A percentile compares a stretch with the other conserved stretches of the same genome.
Evolutionary conservation across 352 stramenopile species (phyloP).

Genomic region (Pythium rishiriense): DNA sequence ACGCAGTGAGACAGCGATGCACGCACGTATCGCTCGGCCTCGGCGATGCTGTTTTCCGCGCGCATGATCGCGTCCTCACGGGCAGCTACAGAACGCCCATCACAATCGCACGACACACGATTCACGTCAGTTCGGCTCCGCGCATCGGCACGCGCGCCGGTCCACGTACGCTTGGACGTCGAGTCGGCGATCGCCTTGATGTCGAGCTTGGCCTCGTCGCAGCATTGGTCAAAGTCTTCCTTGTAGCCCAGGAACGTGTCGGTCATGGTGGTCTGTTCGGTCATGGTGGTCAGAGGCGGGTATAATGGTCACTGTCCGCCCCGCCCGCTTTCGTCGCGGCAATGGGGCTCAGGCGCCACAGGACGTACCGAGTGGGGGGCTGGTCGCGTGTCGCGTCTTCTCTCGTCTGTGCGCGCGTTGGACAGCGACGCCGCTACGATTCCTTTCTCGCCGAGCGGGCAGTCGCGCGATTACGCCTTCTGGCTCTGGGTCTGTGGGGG

Average conservation of each 20-base stretch:
- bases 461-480: slow-evolving; percentile 7
- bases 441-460: no score
- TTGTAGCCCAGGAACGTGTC: slow-evolving; percentile 80
- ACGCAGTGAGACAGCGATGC: background rate
- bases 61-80: slow-evolving; percentile 53
- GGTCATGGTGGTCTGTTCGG: slow-evolving; percentile 46
- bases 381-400: background rate
- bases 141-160: background rate
- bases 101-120: slow-evolving; percentile 6
- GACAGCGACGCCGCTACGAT: background rate
- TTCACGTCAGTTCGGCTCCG: background rate
- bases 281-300: background rate
- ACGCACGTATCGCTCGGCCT: slow-evolving; percentile 75
- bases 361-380: background rate
- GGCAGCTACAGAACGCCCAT: slow-evolving; percentile 27
- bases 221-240: slow-evolving; percentile 85
- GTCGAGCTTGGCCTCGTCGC: slow-evolving; percentile 71
- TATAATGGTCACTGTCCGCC: background rate
- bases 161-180: slow-evolving; percentile 19
- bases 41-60: slow-evolving; percentile 68
- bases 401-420: background rate
- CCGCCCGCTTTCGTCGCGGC: no score
- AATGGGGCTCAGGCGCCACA: no score
- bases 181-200: slow-evolving; percentile 66
- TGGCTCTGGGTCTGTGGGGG: slow-evolving; percentile 1